Conservation (phyloP, 371 early-diverging fungal species). For the Basidiobolus meristosporus region DNA sequence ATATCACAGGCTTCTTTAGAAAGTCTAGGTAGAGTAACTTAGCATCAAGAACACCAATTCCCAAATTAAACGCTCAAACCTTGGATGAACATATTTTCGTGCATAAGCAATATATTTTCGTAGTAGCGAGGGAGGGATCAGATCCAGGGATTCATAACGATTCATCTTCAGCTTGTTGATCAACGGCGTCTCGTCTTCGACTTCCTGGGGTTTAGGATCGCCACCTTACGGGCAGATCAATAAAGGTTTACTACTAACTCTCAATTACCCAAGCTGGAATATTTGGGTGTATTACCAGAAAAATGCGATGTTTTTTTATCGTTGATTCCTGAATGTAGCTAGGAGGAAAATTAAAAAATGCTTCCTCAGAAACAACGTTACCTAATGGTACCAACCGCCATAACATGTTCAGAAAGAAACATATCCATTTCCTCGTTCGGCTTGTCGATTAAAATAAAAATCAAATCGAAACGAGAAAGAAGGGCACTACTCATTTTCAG, state of each 20-base stretch:
- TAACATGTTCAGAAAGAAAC: constrained; percentile 71
- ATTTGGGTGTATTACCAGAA: constrained; percentile 29
- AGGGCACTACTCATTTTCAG: constrained; percentile 66
- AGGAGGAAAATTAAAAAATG: constrained; percentile 21
- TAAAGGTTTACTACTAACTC: constrained; percentile 11
- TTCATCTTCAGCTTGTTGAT: constrained; percentile 18
- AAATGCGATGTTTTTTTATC: constrained; percentile 6
- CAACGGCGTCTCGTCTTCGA: constrained; percentile 11
- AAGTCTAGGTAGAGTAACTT: constrained; percentile 4
- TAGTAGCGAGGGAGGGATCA: constrained; percentile 28
- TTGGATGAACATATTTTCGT: constrained; percentile 51
- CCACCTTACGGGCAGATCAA: constrained; percentile 5
- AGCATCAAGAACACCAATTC: background rate
- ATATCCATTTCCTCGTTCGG: constrained; percentile 69
- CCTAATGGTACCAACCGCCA: constrained; percentile 41
- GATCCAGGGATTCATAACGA: constrained; percentile 19
- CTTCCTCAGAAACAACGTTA: constrained; percentile 30
- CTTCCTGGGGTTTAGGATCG: constrained; percentile 1
- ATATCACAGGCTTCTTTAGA: constrained; percentile 23
- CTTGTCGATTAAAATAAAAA: constrained; percentile 89
- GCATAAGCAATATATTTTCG: constrained; percentile 68
- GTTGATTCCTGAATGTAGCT: constrained; percentile 2
- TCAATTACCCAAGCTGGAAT: constrained; percentile 22
- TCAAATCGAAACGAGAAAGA: constrained; percentile 88
- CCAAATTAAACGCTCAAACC: constrained; percentile 2